phyloP scores from a whole-genome alignment of 176 grass and related monocot species.

The Aegilops bicornis region DNA sequence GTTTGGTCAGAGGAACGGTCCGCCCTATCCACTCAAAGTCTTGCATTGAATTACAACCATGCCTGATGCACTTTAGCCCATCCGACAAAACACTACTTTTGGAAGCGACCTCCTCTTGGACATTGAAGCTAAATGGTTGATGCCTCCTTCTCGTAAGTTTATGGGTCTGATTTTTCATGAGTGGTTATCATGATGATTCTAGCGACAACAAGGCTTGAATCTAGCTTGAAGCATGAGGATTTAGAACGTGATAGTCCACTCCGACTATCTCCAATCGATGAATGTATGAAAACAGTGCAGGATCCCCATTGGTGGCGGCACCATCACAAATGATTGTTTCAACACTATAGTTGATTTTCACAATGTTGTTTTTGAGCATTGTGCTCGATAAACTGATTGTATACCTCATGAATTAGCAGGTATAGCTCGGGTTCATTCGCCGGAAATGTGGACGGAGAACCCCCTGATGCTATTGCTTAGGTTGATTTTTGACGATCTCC shows the following conservation, averaged over 20 bases:
- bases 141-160: not conserved
- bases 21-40: too few species aligned
- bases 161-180: not conserved
- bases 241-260: not conserved
- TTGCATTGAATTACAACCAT: not conserved
- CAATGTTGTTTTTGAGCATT: not conserved
- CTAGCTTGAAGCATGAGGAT: not conserved
- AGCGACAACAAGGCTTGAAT: not conserved
- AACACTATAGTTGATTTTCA: not conserved
- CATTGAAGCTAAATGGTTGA: not conserved
- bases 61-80: not conserved
- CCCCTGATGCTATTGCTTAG: too few species aligned
- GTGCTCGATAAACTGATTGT: not conserved
- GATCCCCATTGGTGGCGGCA: not conserved
- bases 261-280: not conserved
- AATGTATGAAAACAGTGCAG: not conserved
- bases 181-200: not conserved
- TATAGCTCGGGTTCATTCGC: not conserved
- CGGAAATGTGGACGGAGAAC: not conserved
- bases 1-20: too few species aligned
- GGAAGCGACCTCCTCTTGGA: not conserved
- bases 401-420: not conserved
- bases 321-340: not conserved
- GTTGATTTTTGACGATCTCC: too few species aligned
- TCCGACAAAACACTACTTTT: not conserved